Conservation (phyloP, 1,139 yeast species). For the Kodamaea anthophila region DNA sequence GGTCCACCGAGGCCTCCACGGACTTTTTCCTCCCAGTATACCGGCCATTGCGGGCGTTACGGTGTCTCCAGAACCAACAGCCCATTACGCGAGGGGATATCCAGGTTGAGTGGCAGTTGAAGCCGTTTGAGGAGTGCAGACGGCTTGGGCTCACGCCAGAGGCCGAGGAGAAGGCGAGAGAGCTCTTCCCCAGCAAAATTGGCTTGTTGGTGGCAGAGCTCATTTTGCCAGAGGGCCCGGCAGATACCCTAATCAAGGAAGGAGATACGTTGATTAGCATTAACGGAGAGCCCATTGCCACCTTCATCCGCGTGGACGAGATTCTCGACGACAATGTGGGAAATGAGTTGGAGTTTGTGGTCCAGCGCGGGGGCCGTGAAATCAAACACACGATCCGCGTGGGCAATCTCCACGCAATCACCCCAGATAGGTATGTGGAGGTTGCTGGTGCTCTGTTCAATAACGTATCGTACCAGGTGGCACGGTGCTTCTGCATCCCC, state of each 20-base stretch:
- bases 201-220: slow-evolving; percentile 84
- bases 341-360: slow-evolving; percentile 45
- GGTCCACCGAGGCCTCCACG: slow-evolving; percentile 84
- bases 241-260: slow-evolving; percentile 65
- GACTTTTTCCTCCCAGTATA: slow-evolving; percentile 86
- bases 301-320: slow-evolving; percentile 79
- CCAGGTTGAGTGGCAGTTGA: slow-evolving; percentile 83
- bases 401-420: slow-evolving; percentile 73
- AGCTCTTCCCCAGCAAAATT: slow-evolving; percentile 63
- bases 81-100: slow-evolving; percentile 72
- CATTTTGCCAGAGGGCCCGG: slow-evolving; percentile 84
- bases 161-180: slow-evolving; percentile 66
- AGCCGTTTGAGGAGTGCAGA: slow-evolving; percentile 87
- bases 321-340: slow-evolving; percentile 72
- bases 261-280: slow-evolving; percentile 82
- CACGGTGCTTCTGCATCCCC: slow-evolving; percentile 77
- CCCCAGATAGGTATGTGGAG: slow-evolving; percentile 76
- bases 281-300: slow-evolving; percentile 57
- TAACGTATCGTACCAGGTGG: slow-evolving; percentile 80
- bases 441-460: slow-evolving; percentile 87
- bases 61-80: slow-evolving; percentile 53
- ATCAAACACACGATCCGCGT: slow-evolving; percentile 47
- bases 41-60: slow-evolving; percentile 75
- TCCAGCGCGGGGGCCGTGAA: slow-evolving; percentile 70
- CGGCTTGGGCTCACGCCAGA: slow-evolving; percentile 77